Evolutionary conservation across 371 early-diverging fungal genomes (phyloP).

Genomic region (Rhizopus delemar): DNA sequence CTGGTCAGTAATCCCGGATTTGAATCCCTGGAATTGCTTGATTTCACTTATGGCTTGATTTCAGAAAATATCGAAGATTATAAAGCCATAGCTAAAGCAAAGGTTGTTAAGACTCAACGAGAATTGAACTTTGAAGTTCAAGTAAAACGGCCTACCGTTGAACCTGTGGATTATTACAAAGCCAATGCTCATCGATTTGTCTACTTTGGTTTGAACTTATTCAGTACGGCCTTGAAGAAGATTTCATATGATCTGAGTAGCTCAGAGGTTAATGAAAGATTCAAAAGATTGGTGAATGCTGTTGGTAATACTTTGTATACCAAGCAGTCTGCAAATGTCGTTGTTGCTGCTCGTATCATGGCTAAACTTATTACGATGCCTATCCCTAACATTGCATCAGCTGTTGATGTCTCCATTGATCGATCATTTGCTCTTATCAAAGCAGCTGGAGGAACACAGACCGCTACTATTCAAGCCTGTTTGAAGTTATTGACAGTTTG

Average conservation of each 20-base stretch:
- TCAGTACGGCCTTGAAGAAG: constrained; percentile 68
- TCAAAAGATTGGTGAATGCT: constrained; percentile 79
- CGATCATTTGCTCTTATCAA: constrained; percentile 75
- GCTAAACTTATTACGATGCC: constrained; percentile 65
- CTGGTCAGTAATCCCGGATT: constrained; percentile 76
- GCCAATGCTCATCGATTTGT: constrained; percentile 88
- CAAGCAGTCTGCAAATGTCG: constrained; percentile 69
- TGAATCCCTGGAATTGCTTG: constrained; percentile 65
- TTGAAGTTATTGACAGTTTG: constrained; percentile 80
- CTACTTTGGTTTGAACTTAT: constrained; percentile 85
- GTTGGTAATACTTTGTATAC: constrained; percentile 85
- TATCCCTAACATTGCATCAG: constrained; percentile 64
- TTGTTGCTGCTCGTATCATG: constrained; percentile 73
- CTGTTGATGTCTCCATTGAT: constrained; percentile 74
- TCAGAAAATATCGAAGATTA: constrained; percentile 73
- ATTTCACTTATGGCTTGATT: constrained; percentile 82
- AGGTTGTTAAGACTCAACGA: constrained; percentile 50
- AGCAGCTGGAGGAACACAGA: constrained; percentile 62
- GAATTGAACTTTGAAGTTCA: constrained; percentile 76
- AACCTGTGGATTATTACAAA: constrained; percentile 64
- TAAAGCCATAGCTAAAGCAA: constrained; percentile 50
- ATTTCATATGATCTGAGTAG: constrained; percentile 63
- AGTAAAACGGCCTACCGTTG: constrained; percentile 56
- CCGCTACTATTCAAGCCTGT: constrained; percentile 76
- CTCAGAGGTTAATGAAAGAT: constrained; percentile 57